phyloP scores from a whole-genome alignment of 768 basidiomycete species.

The Boletus speciosus region DNA sequence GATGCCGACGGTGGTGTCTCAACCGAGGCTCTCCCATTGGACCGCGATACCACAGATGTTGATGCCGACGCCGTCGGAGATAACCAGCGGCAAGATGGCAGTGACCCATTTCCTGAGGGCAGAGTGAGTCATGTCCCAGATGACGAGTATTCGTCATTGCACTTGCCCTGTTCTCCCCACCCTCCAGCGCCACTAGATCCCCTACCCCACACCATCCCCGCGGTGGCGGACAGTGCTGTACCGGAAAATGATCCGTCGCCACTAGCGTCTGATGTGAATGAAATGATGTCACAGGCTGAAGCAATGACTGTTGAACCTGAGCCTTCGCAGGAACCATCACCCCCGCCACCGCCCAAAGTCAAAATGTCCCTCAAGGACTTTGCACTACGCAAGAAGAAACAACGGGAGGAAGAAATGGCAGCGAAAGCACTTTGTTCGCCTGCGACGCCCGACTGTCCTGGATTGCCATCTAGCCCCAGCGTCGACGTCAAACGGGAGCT shows the following conservation, averaged over 20 bases:
- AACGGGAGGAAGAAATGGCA: constrained; percentile 43
- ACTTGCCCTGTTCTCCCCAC: not conserved
- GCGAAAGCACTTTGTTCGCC: constrained; percentile 29
- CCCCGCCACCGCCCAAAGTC: constrained; percentile 46
- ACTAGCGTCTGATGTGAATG: not conserved
- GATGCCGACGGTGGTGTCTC: not conserved
- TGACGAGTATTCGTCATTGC: not conserved
- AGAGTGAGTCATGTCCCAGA: not conserved
- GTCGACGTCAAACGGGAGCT: constrained; percentile 19
- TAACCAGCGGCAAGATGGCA: not conserved
- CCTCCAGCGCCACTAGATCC: not conserved
- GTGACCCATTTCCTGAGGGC: not conserved
- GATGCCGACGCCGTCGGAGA: constrained; percentile 12
- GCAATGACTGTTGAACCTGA: constrained; percentile 7
- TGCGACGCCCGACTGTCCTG: constrained; percentile 8
- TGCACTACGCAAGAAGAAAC: constrained; percentile 51
- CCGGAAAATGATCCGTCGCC: not conserved
- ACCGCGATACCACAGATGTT: constrained; percentile 23
- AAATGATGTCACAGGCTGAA: constrained; percentile 4
- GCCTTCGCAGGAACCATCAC: constrained; percentile 21
- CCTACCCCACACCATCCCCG: not conserved
- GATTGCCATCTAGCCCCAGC: constrained; percentile 18
- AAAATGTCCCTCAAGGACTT: constrained; percentile 58
- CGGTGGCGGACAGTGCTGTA: not conserved
- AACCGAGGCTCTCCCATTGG: not conserved